These are phyloP conservation scores for Xylaria nigripes DNA, from an alignment of 495 filamentous ascomycete species.

Conservation along the genomic window DNA sequence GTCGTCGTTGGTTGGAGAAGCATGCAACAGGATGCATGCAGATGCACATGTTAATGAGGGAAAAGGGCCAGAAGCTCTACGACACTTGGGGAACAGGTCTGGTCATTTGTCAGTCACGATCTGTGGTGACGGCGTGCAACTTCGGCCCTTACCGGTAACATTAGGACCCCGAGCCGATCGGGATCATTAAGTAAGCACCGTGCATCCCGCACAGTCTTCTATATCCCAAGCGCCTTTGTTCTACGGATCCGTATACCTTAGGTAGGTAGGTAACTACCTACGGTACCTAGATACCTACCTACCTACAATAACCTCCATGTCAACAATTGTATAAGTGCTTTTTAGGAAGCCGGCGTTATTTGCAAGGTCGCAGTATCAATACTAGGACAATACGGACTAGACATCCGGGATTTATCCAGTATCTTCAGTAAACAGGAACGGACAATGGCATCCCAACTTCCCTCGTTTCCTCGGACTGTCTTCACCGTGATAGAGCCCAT, in stretches of 20 bases:
- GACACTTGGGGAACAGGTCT: background rate
- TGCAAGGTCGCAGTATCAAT: no score
- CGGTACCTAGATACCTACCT: no score
- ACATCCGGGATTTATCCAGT: no score
- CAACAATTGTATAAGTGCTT: no score
- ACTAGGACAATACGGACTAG: no score
- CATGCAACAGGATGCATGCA: background rate
- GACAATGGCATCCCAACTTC: conserved; percentile 45
- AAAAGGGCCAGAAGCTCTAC: background rate
- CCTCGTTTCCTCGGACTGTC: conserved; percentile 43
- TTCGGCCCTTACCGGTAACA: conserved; percentile 9
- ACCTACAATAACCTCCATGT: no score
- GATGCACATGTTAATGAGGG: conserved; percentile 10
- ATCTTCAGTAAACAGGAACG: background rate
- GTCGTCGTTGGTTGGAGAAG: conserved; percentile 8
- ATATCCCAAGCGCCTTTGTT: background rate
- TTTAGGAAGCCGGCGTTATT: no score
- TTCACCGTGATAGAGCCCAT: conserved; percentile 62
- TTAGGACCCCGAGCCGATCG: background rate
- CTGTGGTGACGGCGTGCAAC: conserved; percentile 1
- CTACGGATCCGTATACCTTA: background rate
- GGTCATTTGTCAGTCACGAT: background rate
- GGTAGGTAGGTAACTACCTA: no score
- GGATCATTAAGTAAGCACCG: background rate
- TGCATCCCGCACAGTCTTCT: background rate